Base-by-base conservation (phyloP, 2,329 filamentous ascomycete genomes). In the Tothia fuscella region DNA sequence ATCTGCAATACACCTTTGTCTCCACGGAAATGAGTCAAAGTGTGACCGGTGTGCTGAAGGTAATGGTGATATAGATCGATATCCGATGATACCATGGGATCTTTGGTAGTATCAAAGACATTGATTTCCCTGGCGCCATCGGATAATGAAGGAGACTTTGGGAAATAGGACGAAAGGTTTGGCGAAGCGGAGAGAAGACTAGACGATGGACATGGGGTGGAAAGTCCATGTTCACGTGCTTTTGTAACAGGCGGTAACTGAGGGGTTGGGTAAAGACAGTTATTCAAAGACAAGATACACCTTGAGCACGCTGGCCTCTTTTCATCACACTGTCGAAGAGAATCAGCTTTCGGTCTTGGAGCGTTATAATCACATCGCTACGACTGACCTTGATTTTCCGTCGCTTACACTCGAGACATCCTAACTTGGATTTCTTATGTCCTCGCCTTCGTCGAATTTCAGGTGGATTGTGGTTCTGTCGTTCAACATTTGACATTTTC, bases 341-440 rank as follows among this genome's bases (percentile, higher is more conserved):
- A 16, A 25, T 42, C 22, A 38, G 36, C 14, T 38, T 29, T 30
- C 12, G 36, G 17, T 33, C 22, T 19, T 13, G 16, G 10, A 19
- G 14, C 14, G 10, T 34, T 4, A 9, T 21, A 6, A 12, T 16
- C 16, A 3, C 10, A 17, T 4, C 7, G 17, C 3, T 3, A 6
- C 33, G 37, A 32, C 39, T 33, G 14, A 47, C 46, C 43, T 47
- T 47, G 19, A 38, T 37, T 43, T 29, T 47, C 26, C 38, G 33
- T 16, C 43, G 25, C 40, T 46, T 47, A 28, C 46, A 47, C 32
- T 34, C 46, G 10, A 46, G 26, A 22, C 46, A 47, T 38, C 46
- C 46, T 20, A 7, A 40, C 37, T 40, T 33, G 3, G 46, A 47
- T 28, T 47, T 47, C 16, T 40, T 28, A 37, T 47, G 46, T 6